Evolutionary conservation across 768 basidiomycete species (phyloP).

Genomic region (Tephrocybe sp.): DNA sequence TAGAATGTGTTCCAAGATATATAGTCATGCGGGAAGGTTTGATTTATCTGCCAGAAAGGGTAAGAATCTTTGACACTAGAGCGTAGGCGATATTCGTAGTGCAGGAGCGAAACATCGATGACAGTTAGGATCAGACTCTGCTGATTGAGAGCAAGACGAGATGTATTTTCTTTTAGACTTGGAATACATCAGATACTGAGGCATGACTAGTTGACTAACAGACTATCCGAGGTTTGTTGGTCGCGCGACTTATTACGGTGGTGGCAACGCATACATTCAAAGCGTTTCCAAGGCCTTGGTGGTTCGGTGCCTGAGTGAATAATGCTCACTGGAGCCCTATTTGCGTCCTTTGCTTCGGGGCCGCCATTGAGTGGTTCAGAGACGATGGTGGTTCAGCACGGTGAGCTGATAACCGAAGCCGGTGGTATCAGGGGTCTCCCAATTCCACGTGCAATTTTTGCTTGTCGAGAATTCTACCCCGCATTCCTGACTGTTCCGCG

Average conservation of each 20-base stretch:
- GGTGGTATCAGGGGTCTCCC: slow-evolving; percentile 14
- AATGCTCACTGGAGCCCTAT: no score
- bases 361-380: background rate
- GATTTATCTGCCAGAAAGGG: background rate
- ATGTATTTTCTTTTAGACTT: no score
- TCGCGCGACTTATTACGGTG: no score
- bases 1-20: background rate
- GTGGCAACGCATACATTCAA: no score
- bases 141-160: no score
- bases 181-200: no score
- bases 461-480: slow-evolving; percentile 6
- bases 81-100: background rate
- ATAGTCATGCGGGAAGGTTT: background rate
- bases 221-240: no score
- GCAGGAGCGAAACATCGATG: background rate
- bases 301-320: no score
- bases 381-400: background rate
- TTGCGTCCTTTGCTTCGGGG: no score
- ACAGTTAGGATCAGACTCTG: slow-evolving; percentile 11
- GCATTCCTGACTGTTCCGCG: slow-evolving; percentile 2
- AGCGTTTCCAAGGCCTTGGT: no score
- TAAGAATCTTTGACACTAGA: background rate
- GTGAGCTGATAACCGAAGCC: slow-evolving; percentile 5
- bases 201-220: no score
- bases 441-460: slow-evolving; percentile 6